phyloP scores from a whole-genome alignment of 2,329 filamentous ascomycete genomes.

The Pseudonectria buxi region DNA sequence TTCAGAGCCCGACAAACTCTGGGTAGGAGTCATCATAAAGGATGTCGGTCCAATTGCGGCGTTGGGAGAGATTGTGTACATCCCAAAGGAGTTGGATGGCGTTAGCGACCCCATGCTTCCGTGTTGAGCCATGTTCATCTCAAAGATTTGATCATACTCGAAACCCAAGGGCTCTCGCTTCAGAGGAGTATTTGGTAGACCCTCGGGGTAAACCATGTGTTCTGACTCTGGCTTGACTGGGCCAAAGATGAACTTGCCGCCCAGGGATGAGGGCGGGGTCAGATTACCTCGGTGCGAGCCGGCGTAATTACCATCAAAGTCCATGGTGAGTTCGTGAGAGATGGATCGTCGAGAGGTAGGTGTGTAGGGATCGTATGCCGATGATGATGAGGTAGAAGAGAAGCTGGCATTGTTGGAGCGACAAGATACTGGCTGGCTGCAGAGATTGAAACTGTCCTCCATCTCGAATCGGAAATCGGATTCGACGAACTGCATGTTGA shows the following conservation, averaged over 20 bases:
- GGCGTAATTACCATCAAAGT: constrained; percentile 30
- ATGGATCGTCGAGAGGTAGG: constrained; percentile 39
- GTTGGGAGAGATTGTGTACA: constrained; percentile 30
- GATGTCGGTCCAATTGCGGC: constrained; percentile 25
- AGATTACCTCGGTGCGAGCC: constrained; percentile 25
- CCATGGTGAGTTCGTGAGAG: constrained; percentile 31
- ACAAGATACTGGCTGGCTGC: constrained; percentile 30
- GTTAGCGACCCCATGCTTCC: constrained; percentile 31
- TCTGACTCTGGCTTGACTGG: constrained; percentile 29
- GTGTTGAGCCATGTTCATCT: constrained; percentile 29
- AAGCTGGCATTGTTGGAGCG: constrained; percentile 31
- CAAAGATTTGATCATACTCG: constrained; percentile 34
- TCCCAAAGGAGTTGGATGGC: constrained; percentile 29
- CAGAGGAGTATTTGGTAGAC: constrained; percentile 31
- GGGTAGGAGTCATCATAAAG: constrained; percentile 35
- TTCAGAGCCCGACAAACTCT: constrained; percentile 34
- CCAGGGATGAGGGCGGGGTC: constrained; percentile 29
- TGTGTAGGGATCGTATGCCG: constrained; percentile 37
- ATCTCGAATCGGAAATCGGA: constrained; percentile 33
- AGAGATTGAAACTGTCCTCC: constrained; percentile 34
- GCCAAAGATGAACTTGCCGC: constrained; percentile 30
- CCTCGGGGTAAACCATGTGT: constrained; percentile 25
- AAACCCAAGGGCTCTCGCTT: constrained; percentile 29
- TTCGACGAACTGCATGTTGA: constrained; percentile 31
- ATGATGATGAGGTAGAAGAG: constrained; percentile 29